Percentiles rank a stretch among this genome's conserved stretches.
phyloP scores from a whole-genome alignment of 495 filamentous ascomycete genomes.

The Chaetomium fimeti region DNA sequence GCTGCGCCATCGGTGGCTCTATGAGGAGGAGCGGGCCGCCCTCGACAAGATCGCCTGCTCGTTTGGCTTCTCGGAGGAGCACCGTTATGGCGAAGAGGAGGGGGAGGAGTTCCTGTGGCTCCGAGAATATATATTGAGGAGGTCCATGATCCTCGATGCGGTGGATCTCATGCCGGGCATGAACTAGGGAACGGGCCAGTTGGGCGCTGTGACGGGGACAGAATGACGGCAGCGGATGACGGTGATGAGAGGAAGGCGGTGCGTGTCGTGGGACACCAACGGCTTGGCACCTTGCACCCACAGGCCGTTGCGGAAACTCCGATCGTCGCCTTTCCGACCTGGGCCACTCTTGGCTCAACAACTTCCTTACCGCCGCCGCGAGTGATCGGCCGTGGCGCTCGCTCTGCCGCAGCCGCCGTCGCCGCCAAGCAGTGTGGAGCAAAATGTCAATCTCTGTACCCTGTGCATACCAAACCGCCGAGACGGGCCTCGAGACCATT shows the following conservation, averaged over 20 bases:
- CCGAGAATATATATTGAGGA: conserved; percentile 72
- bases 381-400: conserved; percentile 31
- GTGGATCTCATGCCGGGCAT: conserved; percentile 88
- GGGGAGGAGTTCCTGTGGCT: conserved; percentile 85
- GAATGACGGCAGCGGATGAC: conserved; percentile 22
- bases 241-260: conserved; percentile 17
- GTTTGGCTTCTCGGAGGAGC: conserved; percentile 85
- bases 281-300: conserved; percentile 24
- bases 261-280: conserved; percentile 18
- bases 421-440: conserved; percentile 32
- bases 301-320: conserved; percentile 26
- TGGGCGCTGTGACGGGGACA: conserved; percentile 4
- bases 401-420: conserved; percentile 30
- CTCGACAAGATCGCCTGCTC: conserved; percentile 78
- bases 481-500: conserved; percentile 28
- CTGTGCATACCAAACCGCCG: conserved; percentile 32
- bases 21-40: conserved; percentile 90
- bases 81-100: conserved; percentile 81
- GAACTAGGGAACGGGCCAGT: conserved; percentile 48
- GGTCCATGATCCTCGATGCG: conserved; percentile 85
- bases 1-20: conserved; percentile 79
- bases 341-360: conserved; percentile 28
- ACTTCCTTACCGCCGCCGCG: conserved; percentile 26
- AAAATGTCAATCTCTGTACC: conserved; percentile 33
- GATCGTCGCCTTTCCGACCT: conserved; percentile 26